These are phyloP conservation scores for Lathyrus tuberosus DNA, from an alignment of 306 rosid genomes.

Conservation along the genomic window DNA sequence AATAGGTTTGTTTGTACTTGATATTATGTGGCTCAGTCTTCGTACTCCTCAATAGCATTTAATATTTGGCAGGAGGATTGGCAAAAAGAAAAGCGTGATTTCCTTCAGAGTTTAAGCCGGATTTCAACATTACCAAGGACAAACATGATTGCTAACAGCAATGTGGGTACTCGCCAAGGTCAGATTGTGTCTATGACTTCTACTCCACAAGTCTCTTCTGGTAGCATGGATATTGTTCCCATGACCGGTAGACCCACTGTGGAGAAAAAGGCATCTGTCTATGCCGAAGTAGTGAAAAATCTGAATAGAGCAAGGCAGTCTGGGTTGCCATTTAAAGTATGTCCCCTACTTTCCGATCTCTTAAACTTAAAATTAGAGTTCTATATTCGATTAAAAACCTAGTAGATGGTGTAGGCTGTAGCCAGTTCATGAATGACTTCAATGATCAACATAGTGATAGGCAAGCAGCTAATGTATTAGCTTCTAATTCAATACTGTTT, in stretches of 20 bases:
- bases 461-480: constrained; percentile 22
- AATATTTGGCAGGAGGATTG: constrained; percentile 85
- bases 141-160: constrained; percentile 56
- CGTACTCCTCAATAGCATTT: constrained; percentile 39
- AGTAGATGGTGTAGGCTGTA: constrained; percentile 16
- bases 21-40: constrained; percentile 28
- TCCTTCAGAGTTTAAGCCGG: constrained; percentile 88
- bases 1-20: constrained; percentile 30
- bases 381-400: constrained; percentile 19
- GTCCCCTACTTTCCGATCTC: constrained; percentile 29
- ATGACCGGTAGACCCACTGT: constrained; percentile 64
- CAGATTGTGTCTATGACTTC: constrained; percentile 59
- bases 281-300: constrained; percentile 81
- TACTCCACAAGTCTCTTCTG: constrained; percentile 61
- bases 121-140: constrained; percentile 91
- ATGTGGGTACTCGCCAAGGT: constrained; percentile 57
- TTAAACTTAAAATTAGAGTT: constrained; percentile 28
- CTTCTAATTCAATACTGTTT: constrained; percentile 20
- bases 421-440: constrained; percentile 20
- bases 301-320: constrained; percentile 86
- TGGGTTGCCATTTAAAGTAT: constrained; percentile 80
- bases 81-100: constrained; percentile 96
- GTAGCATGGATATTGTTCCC: constrained; percentile 61
- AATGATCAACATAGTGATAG: constrained; percentile 31
- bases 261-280: constrained; percentile 81